Conservation (phyloP, 1,284 basidiomycete genomes). For the Apiotrichum laibachii region DNA sequence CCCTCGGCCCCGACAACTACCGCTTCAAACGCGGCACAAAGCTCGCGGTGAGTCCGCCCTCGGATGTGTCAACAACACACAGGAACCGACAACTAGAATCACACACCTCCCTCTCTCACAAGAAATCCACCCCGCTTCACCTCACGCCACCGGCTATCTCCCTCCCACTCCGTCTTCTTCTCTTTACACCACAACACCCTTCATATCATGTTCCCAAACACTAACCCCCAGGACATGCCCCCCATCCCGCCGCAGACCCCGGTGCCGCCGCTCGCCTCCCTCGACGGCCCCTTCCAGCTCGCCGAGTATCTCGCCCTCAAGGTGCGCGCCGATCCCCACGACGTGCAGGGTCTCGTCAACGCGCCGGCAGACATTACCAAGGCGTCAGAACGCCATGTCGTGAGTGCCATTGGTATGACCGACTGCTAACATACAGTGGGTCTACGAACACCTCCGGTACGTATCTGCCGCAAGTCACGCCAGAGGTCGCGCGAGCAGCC, state of each 20-base stretch:
- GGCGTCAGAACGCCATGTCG: conserved; percentile 53
- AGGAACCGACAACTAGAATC: too few relatives aligned
- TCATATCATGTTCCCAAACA: not conserved
- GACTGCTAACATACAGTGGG: conserved; percentile 67
- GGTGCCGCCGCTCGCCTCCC: conserved; percentile 36
- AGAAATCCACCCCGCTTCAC: too few relatives aligned
- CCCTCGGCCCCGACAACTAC: conserved; percentile 14
- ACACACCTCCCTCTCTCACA: too few relatives aligned
- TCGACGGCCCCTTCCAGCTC: conserved; percentile 89
- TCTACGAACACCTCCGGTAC: conserved; percentile 88
- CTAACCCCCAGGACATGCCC: conserved; percentile 31
- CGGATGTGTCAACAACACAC: not conserved
- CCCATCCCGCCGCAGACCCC: conserved; percentile 27
- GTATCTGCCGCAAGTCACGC: conserved; percentile 23
- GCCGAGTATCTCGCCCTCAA: conserved; percentile 91
- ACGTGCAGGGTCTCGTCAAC: conserved; percentile 75
- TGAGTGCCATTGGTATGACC: conserved; percentile 30
- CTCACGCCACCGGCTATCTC: too few relatives aligned
- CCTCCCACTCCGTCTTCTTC: not conserved
- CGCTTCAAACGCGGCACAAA: conserved; percentile 34
- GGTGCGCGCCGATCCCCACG: conserved; percentile 79
- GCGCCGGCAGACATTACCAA: conserved; percentile 58
- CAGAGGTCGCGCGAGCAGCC: conserved; percentile 1
- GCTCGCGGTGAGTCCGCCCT: conserved; percentile 24
- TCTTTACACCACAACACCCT: not conserved